Evolutionary conservation across 202 grass and related monocot species (phyloP).

Genomic region (Schoenoplectus tabernaemontani): DNA sequence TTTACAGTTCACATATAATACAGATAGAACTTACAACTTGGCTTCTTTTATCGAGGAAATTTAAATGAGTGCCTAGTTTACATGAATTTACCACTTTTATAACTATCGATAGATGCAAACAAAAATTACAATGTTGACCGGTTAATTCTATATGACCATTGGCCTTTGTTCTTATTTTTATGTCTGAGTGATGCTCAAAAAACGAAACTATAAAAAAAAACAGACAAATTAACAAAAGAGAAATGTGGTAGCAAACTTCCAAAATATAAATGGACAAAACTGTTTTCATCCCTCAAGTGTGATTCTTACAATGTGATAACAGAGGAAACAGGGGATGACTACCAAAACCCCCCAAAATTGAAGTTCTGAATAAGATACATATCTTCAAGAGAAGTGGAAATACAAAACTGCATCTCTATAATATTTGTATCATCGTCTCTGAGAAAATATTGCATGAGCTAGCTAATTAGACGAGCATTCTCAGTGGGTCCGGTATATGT

Average conservation of each 20-base stretch:
- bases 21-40: too few relatives aligned
- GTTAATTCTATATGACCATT: not conserved
- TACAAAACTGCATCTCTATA: slow-evolving; percentile 8
- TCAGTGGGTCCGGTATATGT: not conserved
- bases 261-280: not conserved
- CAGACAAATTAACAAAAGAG: not conserved
- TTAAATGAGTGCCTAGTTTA: too few relatives aligned
- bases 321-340: not conserved
- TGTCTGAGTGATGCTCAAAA: not conserved
- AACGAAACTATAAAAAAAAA: not conserved
- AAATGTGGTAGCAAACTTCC: not conserved
- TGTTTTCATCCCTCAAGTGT: not conserved
- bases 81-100: too few relatives aligned
- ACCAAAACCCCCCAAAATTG: not conserved
- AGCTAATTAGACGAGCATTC: not conserved
- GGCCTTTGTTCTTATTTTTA: not conserved
- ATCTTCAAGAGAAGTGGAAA: not conserved
- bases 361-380: not conserved
- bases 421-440: not conserved
- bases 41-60: too few relatives aligned
- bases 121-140: not conserved
- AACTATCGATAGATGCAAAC: too few relatives aligned
- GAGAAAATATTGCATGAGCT: not conserved
- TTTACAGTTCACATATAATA: too few relatives aligned
- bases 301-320: not conserved